These are phyloP conservation scores for Pseudogymnoascus sp. DNA, from an alignment of 2,329 filamentous ascomycete species.

Conservation along the genomic window DNA sequence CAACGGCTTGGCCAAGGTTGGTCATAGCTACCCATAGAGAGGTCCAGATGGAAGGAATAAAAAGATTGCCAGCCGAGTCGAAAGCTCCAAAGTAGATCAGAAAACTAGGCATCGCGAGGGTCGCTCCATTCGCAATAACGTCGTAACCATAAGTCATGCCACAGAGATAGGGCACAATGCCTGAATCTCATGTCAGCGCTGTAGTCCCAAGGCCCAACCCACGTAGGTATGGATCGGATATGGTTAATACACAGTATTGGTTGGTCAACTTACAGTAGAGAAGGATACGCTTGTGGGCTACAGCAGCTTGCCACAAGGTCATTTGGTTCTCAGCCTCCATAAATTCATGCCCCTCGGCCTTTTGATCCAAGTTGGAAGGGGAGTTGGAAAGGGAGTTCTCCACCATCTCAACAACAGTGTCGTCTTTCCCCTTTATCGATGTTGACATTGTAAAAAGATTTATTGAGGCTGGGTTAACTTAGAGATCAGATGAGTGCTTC, in stretches of 20 bases:
- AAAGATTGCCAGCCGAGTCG: conserved; percentile 21
- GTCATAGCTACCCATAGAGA: conserved; percentile 22
- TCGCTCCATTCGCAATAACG: conserved; percentile 19
- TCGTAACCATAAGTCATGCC: conserved; percentile 19
- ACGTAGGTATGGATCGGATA: not conserved
- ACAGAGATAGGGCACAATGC: conserved; percentile 10
- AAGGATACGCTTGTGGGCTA: not conserved
- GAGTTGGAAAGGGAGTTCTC: not conserved
- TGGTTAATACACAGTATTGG: not conserved
- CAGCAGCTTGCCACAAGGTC: not conserved
- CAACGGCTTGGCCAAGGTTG: conserved; percentile 18
- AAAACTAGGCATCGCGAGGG: conserved; percentile 21
- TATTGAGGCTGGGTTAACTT: not conserved
- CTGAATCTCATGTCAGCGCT: not conserved
- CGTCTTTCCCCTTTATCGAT: not conserved
- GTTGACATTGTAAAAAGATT: not conserved
- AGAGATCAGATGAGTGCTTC: not conserved
- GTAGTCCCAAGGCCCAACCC: not conserved
- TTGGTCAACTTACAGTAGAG: not conserved
- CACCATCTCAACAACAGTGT: not conserved
- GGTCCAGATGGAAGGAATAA: conserved; percentile 21
- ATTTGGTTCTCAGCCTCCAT: not conserved
- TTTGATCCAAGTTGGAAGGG: not conserved
- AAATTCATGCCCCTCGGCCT: not conserved
- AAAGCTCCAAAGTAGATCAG: conserved; percentile 18